Evolutionary conservation across 768 basidiomycete species (phyloP), one percentile per base, ranked within the genome.

Genomic region (Suillus americanus): DNA sequence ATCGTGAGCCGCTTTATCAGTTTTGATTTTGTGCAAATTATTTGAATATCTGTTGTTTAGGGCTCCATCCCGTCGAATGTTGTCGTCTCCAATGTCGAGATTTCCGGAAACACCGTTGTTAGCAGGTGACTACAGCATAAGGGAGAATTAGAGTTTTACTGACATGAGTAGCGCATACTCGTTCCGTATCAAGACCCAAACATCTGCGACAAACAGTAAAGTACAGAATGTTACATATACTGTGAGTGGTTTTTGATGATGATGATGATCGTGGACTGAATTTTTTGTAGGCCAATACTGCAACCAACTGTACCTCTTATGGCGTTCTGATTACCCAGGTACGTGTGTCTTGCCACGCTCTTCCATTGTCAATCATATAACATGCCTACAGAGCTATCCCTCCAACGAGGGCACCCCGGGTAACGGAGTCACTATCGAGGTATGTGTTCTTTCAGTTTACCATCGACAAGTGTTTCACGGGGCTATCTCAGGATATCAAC

Each of bases 311-410:
- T 10, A 77, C 75, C 1, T 23, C 71, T 37, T 89, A 82, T 63
- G 89, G 88, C 38, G 74, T 90, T 0, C 60, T 90, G 65, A 87
- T 90, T 41, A 85, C 87, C 70, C 85, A 87, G 74, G 84, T 81
- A 62, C 25, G 75, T 28, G 23, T 20, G 25, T 16, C 3, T 16
- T 40, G 23, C 18, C 16, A 40, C 33, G 35, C 3, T 59, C n/a
- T 23, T 2, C 14, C 8, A 13, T 6, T 28, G 40, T 46, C 25
- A 23, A n/a, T 38, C n/a, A 35, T 25, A 48, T 23, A 25, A 41
- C 18, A 8, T 28, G 25, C 30, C 30, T 18, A 28, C 70, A 87
- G 81, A 88, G 86, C 69, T 89, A 89, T 70, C 86, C 88, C 6
- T 66, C 72, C 28, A 78, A 80, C 13, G 67, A 86, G 18, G 83